Evolutionary conservation across 2,329 filamentous ascomycete genomes (phyloP).

Genomic region (Paecilomyces niveus): DNA sequence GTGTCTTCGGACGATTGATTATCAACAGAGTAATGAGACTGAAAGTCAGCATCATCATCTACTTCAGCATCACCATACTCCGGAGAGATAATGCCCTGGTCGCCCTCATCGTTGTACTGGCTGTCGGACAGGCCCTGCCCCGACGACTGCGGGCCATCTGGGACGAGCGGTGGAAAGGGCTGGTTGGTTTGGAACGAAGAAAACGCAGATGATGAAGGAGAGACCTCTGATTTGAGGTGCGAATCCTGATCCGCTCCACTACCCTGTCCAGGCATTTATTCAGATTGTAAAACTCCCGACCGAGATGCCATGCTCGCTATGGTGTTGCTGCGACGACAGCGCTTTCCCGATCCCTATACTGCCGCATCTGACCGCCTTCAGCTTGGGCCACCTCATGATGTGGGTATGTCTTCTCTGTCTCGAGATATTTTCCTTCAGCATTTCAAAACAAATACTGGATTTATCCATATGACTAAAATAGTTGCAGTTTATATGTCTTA

Average conservation of each 20-base stretch:
- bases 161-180: slow-evolving; percentile 24
- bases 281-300: background rate
- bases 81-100: slow-evolving; percentile 20
- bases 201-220: background rate
- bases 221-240: background rate
- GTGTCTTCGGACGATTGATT: slow-evolving; percentile 30
- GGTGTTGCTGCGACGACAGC: too few species aligned
- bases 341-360: background rate
- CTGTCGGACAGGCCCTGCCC: slow-evolving; percentile 7
- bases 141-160: slow-evolving; percentile 16
- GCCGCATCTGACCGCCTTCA: background rate
- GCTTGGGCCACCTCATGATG: background rate
- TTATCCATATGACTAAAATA: too few species aligned
- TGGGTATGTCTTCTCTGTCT: background rate
- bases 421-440: too few species aligned
- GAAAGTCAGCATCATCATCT: slow-evolving; percentile 38
- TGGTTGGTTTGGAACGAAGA: slow-evolving; percentile 24
- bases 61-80: slow-evolving; percentile 21
- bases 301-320: too few species aligned
- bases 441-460: too few species aligned
- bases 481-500: too few species aligned
- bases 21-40: slow-evolving; percentile 38
- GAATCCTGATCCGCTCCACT: background rate
- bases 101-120: slow-evolving; percentile 18
- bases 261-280: background rate